Evolutionary conservation across 495 filamentous ascomycete genomes (phyloP), one percentile per base, ranked within the genome.

Genomic region (Xylaria grammica): DNA sequence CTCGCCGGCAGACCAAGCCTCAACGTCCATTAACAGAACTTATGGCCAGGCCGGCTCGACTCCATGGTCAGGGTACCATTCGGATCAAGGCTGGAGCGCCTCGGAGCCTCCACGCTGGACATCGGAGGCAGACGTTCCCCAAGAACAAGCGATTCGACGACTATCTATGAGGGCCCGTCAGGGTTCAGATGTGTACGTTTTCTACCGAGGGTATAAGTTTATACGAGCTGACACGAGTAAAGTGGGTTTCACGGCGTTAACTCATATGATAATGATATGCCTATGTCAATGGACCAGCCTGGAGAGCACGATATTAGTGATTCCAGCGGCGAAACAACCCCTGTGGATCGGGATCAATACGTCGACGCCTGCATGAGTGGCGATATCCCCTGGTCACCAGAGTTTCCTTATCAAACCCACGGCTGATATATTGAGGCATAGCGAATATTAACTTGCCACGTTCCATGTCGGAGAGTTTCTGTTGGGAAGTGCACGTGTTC

Each of bases 161-260:
- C 19, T 22, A 10, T 62, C 60, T 30, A 53, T 34, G 36, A 17
- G 26, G 26, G 60, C 32, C 10, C n/a, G 24, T 36, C 60, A 62
- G 10, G 60, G 60, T 19, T 62, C 60, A 13, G 36, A 24, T 8
- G 60, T 7, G 60, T 62, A 62, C 17, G 49, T 46, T 54, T 1
- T 32, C 24, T 22, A 9, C 10, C 8, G 24, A 26, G 1, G 26
- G 51, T 45, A 1, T 22, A 17, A n/a, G 45, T 17, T 8, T n/a
- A 26, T 24, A 36, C 7, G 22, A 1, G 24, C 60, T 62, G 9
- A 62, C 38, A 24, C 10, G 4, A 11, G n/a, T 19, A 34, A 62
- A 49, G 24, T 24, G 8, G 30, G 10, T 44, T 42, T n/a, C 42
- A n/a, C 22, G 45, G 15, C 19, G 5, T 11, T 5, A 19, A 48